Base-by-base conservation (phyloP, 1,284 basidiomycete species). In the Ustilago bromivora region DNA sequence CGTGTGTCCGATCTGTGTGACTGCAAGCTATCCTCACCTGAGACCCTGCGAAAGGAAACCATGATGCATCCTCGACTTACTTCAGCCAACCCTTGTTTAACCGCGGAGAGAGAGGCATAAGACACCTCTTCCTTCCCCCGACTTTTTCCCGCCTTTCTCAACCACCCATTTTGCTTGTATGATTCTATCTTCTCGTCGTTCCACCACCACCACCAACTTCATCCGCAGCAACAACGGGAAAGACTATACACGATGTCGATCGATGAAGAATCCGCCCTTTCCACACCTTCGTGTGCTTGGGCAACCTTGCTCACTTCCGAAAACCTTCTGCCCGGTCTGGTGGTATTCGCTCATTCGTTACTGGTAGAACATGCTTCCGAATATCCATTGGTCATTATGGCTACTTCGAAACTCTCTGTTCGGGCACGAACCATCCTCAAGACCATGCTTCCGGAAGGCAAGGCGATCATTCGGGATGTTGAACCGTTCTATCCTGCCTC, bases 221-320 rank as follows among this genome's bases (percentile, higher is more conserved):
- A 34, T 19, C 41, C 53, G 8, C 54, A n/a, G 32, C 17, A 38
- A 23, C 28, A 8, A 8, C 31, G 11, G 2, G 17, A 15, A 12
- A 38, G 56, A 43, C 28, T 31, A 46, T 38, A 57, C 57, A 58
- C 11, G 40, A 72, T 72, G 70, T 72, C 64, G 52, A 72, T 72
- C 31, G 70, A 46, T 23, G 56, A 72, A 13, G 46, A 63, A n/a
- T 36, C 31, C 15, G n/a, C 19, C 9, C 12, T 41, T 32, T 8
- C 35, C 34, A 19, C 52, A 51, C 23, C 49, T 12, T 13, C 61
- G 17, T 72, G 73, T 17, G 78, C 78, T 15, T 83, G 82, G 82
- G 82, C 79, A 9, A 82, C 82, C 32, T 64, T 83, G 43, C 62
- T 82, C 57, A 83, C 82, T 2, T 77, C 75, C 15, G 82, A 82